Evolutionary conservation across 2,329 filamentous ascomycete species (phyloP).

Genomic region (Aureobasidium mangrovei): DNA sequence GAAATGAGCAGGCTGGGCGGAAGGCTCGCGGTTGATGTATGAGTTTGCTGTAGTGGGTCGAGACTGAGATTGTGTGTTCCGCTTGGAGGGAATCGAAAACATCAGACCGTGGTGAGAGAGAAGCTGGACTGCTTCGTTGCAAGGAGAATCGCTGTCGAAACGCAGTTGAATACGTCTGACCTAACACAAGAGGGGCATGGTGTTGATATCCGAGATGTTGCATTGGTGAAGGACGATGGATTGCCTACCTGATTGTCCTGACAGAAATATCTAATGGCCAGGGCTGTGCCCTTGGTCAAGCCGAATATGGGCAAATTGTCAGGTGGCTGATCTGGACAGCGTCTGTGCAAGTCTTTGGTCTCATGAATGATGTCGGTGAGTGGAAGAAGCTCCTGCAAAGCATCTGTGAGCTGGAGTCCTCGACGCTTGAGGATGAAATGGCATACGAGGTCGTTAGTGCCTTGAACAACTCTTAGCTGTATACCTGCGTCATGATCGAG

Average conservation of each 20-base stretch:
- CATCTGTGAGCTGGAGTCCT: constrained; percentile 5
- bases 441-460: constrained; percentile 33
- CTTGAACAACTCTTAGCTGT: constrained; percentile 27
- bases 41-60: background rate
- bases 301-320: constrained; percentile 39
- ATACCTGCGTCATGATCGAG: background rate
- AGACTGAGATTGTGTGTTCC: background rate
- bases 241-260: constrained; percentile 28
- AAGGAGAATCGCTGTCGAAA: constrained; percentile 20
- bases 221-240: too few species aligned
- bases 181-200: constrained; percentile 16
- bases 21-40: background rate
- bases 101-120: constrained; percentile 4
- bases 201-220: too few species aligned
- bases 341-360: background rate
- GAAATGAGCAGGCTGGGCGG: background rate
- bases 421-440: background rate
- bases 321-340: background rate
- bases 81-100: constrained; percentile 3
- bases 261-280: constrained; percentile 35
- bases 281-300: constrained; percentile 30
- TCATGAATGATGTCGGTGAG: constrained; percentile 14
- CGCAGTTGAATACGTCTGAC: constrained; percentile 26
- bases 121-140: constrained; percentile 4
- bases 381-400: constrained; percentile 11